Evolutionary conservation across 352 stramenopile species (phyloP).

Genomic region (Pythium utonaiense): DNA sequence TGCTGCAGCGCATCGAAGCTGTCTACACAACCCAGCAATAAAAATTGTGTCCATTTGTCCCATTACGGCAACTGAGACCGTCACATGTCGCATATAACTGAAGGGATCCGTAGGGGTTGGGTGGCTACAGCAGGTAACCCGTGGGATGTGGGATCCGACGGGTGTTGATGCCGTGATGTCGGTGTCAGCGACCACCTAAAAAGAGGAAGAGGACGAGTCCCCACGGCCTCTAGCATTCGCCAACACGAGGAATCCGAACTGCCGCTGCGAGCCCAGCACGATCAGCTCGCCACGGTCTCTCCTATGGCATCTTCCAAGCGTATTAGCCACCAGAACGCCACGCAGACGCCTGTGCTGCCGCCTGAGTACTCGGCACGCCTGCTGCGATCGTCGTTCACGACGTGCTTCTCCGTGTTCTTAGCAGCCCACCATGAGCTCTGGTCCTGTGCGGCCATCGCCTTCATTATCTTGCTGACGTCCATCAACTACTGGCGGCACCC

Average conservation of each 20-base stretch:
- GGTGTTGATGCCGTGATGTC: neutral
- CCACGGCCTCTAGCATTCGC: neutral
- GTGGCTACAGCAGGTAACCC: neutral
- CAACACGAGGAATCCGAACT: too few species aligned
- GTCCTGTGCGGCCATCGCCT: slow-evolving; percentile 53
- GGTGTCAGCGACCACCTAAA: slow-evolving; percentile 5
- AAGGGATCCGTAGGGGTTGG: neutral
- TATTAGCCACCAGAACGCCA: neutral
- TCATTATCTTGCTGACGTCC: slow-evolving; percentile 75
- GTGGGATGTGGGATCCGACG: neutral
- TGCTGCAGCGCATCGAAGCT: slow-evolving; percentile 81
- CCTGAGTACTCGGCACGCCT: slow-evolving; percentile 64
- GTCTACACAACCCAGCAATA: slow-evolving; percentile 40
- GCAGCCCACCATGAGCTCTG: slow-evolving; percentile 56
- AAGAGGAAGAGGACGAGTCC: neutral
- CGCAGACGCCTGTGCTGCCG: slow-evolving; percentile 48
- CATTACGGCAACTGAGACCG: neutral
- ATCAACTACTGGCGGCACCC: slow-evolving; percentile 85
- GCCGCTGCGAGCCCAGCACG: too few species aligned
- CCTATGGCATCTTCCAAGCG: neutral
- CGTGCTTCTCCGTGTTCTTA: slow-evolving; percentile 53
- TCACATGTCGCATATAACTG: slow-evolving; percentile 18
- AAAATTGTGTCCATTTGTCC: too few species aligned
- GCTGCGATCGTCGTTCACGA: slow-evolving; percentile 71
- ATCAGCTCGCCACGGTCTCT: neutral